phyloP scores from a whole-genome alignment of 371 early-diverging fungal species.

The Rhizopus arrhizus region DNA sequence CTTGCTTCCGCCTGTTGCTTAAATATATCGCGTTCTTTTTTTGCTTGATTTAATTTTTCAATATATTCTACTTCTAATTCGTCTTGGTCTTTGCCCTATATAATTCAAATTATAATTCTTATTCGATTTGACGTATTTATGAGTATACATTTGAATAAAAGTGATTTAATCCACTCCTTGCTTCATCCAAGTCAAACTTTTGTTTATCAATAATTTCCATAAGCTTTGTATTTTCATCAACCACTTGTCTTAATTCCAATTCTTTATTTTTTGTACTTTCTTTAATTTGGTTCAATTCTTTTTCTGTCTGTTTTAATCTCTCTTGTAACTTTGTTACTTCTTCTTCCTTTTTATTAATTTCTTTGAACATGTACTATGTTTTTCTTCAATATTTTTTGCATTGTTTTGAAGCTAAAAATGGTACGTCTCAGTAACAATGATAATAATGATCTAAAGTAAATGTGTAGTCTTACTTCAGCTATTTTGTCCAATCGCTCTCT shows the following conservation, averaged over 20 bases:
- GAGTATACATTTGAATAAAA: neutral
- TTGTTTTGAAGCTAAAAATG: constrained; percentile 5
- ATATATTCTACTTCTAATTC: neutral
- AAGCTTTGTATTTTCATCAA: constrained; percentile 22
- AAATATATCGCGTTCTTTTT: neutral
- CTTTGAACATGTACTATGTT: neutral
- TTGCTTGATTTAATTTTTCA: neutral
- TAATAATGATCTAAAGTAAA: neutral
- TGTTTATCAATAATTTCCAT: constrained; percentile 33
- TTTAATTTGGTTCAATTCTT: constrained; percentile 1
- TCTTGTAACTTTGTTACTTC: constrained; percentile 5
- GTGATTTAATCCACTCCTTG: constrained; percentile 12
- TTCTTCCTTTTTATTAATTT: constrained; percentile 20
- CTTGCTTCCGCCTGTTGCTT: neutral
- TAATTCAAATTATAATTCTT: neutral
- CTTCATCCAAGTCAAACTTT: constrained; percentile 29
- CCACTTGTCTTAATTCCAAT: neutral
- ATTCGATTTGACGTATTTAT: neutral
- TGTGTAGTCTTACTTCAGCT: constrained; percentile 11
- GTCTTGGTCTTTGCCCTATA: neutral
- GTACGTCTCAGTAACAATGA: neutral
- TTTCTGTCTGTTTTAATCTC: constrained; percentile 5
- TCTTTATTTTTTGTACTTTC: neutral
- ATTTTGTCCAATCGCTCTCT: constrained; percentile 26
- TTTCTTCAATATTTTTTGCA: neutral